Evolutionary conservation across 139 green algal species (phyloP), one percentile per base, ranked within the genome.

Genomic region (Coccomyxa sp.): DNA sequence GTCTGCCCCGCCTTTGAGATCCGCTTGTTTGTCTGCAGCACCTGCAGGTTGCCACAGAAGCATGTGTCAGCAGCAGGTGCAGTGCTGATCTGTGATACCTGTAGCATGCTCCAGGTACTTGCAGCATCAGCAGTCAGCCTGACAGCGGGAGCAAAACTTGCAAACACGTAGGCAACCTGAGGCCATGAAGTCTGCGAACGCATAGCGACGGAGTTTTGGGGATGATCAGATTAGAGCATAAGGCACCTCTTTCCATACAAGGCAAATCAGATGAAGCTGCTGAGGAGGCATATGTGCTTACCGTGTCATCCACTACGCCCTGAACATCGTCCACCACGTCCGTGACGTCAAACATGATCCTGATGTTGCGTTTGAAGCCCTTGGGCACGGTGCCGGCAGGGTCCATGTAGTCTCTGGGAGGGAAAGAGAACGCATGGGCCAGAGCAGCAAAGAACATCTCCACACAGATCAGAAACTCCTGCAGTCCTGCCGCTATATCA

Each of bases 391-490:
- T 80, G 36, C 68, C 44, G 44, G 74, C 82, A 73, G 87, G 84
- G 70, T 94, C 87, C 86, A 92, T 89, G 76, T 94, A 95, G 71
- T 95, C 91, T 24, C 86, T 78, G 0, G 95, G 89, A 0, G 95
- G 93, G 91, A 99, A 99, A 77, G 91, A 90, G 36, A 96, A 95
- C 0, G 94, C 89, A 81, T 98, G 93, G 55, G 90, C 91, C 39
- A 98, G 80, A 0, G 96, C 93, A 1, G 94, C 94, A 27, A 96
- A 76, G 79, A 98, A 97, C 95, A 99, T 98, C 88, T 99, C 95
- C 6, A 99, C 92, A 82, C 95, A 97, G 81, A 98, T 95, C n/a
- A 97, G 80, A 74, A 97, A 96, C 76, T 96, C 88, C 70, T 87
- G 93, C 58, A 94, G 76, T 38, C 90, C 90, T 3, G 88, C 80